phyloP scores from a whole-genome alignment of 1,284 basidiomycete species.

The Austropuccinia psidii region DNA sequence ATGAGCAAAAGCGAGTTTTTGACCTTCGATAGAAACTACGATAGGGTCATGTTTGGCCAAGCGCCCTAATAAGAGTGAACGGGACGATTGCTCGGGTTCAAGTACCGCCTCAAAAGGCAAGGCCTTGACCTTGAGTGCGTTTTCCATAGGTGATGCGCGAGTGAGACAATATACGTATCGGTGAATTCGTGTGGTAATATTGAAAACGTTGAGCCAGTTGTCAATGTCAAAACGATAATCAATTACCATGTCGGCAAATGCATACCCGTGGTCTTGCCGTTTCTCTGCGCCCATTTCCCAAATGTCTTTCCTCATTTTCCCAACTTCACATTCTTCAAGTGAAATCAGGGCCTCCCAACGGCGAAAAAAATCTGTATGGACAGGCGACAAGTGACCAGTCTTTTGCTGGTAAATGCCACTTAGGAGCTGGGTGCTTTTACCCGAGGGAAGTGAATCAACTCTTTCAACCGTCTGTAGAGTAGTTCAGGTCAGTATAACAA shows the following conservation, averaged over 20 bases:
- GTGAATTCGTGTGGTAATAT: constrained; percentile 46
- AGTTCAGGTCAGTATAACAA: background rate
- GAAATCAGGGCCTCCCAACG: constrained; percentile 82
- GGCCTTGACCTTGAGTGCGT: background rate
- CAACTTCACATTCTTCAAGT: constrained; percentile 78
- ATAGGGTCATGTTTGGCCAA: constrained; percentile 73
- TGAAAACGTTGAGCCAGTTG: constrained; percentile 50
- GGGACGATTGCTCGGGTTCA: background rate
- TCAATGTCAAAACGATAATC: constrained; percentile 46
- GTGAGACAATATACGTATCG: constrained; percentile 25
- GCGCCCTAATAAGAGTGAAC: constrained; percentile 66
- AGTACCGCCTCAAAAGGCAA: background rate
- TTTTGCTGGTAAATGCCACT: constrained; percentile 67
- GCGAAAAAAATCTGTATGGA: constrained; percentile 71
- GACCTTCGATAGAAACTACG: constrained; percentile 70
- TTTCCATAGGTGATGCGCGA: background rate
- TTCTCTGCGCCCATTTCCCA: constrained; percentile 82
- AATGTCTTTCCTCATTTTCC: constrained; percentile 75
- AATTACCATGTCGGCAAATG: constrained; percentile 70
- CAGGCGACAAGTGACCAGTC: constrained; percentile 66
- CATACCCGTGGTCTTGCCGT: constrained; percentile 54
- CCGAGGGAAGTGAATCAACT: constrained; percentile 34
- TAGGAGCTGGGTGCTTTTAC: constrained; percentile 54
- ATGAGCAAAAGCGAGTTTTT: constrained; percentile 69
- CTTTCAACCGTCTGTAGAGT: constrained; percentile 12